Conservation (phyloP, 2,329 filamentous ascomycete genomes). For the Xylariaceae sp. region DNA sequence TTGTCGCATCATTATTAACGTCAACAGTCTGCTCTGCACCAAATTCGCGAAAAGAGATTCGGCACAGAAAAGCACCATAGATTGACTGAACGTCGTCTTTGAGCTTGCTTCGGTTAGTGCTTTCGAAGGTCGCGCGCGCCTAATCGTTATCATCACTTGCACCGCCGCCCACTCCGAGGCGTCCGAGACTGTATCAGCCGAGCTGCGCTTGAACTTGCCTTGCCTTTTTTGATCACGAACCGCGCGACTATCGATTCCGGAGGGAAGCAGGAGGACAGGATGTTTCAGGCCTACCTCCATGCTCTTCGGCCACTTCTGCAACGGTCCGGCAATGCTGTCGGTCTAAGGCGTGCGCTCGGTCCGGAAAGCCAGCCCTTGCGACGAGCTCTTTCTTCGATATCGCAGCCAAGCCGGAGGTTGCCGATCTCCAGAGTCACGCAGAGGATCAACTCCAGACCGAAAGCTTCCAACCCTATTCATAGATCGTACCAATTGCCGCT, state of each 20-base stretch:
- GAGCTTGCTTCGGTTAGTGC: neutral
- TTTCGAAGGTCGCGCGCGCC: slow-evolving; percentile 6
- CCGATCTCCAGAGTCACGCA: slow-evolving; percentile 10
- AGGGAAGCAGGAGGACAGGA: slow-evolving; percentile 9
- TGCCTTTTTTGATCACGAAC: neutral
- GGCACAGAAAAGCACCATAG: neutral
- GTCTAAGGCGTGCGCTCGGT: slow-evolving; percentile 18
- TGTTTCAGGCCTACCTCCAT: slow-evolving; percentile 16
- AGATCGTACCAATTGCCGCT: slow-evolving; percentile 14
- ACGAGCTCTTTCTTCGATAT: slow-evolving; percentile 19
- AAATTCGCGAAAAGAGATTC: neutral
- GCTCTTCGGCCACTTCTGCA: slow-evolving; percentile 15
- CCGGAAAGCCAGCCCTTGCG: slow-evolving; percentile 16
- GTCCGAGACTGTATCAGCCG: neutral
- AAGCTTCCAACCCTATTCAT: slow-evolving; percentile 9
- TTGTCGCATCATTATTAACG: slow-evolving; percentile 10
- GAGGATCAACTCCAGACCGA: slow-evolving; percentile 14
- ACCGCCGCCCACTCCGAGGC: neutral
- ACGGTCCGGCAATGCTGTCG: slow-evolving; percentile 7
- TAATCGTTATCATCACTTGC: neutral
- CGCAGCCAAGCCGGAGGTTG: slow-evolving; percentile 9
- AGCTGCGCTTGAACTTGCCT: neutral
- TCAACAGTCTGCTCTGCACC: neutral
- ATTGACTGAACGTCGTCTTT: neutral
- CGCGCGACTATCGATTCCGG: neutral